Evolutionary conservation across 2,329 filamentous ascomycete genomes (phyloP).

Genomic region (Pseudocercospora cruenta): DNA sequence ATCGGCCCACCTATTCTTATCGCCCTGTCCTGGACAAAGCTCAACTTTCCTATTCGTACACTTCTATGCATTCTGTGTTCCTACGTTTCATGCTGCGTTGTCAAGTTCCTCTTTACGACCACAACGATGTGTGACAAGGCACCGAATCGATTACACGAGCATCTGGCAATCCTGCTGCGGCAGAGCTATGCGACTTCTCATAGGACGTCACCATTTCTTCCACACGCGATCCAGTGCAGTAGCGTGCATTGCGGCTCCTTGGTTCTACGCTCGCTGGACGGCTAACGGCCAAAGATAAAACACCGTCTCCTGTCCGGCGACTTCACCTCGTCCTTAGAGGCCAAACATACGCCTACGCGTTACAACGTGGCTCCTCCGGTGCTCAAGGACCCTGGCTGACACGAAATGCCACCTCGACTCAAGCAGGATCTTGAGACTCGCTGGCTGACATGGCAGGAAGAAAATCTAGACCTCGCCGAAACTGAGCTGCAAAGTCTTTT

Average conservation of each 20-base stretch:
- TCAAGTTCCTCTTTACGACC: background rate
- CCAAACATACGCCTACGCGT: background rate
- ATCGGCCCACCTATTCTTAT: conserved; percentile 1
- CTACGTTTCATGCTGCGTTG: background rate
- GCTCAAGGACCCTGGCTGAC: background rate
- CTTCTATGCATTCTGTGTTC: background rate
- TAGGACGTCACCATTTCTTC: background rate
- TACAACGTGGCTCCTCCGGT: background rate
- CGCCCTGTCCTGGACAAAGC: background rate
- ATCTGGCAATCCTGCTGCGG: background rate
- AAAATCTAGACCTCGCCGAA: background rate
- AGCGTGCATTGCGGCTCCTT: background rate
- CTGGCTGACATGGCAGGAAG: background rate
- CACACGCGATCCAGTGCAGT: background rate
- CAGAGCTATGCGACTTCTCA: background rate
- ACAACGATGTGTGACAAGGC: background rate
- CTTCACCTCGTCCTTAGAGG: background rate
- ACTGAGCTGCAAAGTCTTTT: background rate
- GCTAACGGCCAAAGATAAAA: background rate
- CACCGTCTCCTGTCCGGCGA: conserved; percentile 2
- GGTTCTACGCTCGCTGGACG: background rate
- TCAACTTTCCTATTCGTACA: conserved; percentile 1
- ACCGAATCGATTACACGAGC: background rate
- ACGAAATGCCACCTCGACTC: background rate
- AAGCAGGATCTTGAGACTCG: background rate